Base-by-base conservation (phyloP, 78 protist genomes). In the Parvularia atlantis region DNA sequence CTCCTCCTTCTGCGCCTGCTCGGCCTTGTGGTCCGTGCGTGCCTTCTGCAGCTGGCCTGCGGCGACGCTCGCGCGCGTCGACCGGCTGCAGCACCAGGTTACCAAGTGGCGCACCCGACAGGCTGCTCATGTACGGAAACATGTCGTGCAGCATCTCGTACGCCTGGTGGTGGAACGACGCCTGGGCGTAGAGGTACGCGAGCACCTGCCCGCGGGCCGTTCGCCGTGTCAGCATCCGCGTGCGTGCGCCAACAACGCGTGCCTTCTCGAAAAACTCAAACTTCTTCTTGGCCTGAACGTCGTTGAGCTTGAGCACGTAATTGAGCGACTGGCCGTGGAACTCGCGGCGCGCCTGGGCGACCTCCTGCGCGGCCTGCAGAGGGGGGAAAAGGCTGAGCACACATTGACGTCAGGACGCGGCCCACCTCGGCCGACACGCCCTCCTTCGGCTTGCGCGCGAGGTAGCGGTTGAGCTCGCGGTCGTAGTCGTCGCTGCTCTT, bases 191-290 rank as follows among this genome's bases (percentile, higher is more conserved):
- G 2, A 56, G 2, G 61, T 56, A 56, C 30, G 19, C 61, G 36
- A 56, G 61, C 2, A 56, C 28, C 37, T 30, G 30, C n/a, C n/a
- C n/a, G n/a, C n/a, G n/a, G n/a, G n/a, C n/a, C n/a, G n/a, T n/a
- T n/a, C n/a, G n/a, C n/a, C n/a, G n/a, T n/a, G n/a, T n/a, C n/a
- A n/a, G n/a, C n/a, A n/a, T n/a, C n/a, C n/a, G n/a, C n/a, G n/a
- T n/a, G n/a, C n/a, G n/a, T n/a, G n/a, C n/a, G n/a, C n/a, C n/a
- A n/a, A n/a, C n/a, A n/a, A n/a, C n/a, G n/a, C n/a, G n/a, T n/a
- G n/a, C n/a, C n/a, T n/a, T n/a, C 36, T 56, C 61, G 61, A 56
- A 19, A 56, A 56, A 56, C 61, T 56, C 61, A 56, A 56, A 56
- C 39, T 30, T 24, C 14, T 56, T 56, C 61, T 56, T 56, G 14